Conservation (phyloP, 352 stramenopile genomes). For the Achlya hypogyna region DNA sequence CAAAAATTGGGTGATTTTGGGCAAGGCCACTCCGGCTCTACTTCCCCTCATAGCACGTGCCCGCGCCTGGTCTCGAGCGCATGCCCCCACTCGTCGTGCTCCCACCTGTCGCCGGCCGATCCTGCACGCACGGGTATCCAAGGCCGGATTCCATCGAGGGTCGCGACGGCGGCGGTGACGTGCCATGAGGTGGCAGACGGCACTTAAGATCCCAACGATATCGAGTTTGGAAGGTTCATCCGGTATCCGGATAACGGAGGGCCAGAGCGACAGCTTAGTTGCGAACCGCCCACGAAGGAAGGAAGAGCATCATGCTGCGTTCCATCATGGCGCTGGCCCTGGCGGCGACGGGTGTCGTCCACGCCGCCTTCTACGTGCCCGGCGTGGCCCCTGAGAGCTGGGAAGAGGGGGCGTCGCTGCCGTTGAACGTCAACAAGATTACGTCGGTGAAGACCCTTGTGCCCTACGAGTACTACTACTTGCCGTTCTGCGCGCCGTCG, state of each 20-base stretch:
- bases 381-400: constrained; percentile 79
- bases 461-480: constrained; percentile 98
- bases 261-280: background rate
- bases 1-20: too few relatives aligned
- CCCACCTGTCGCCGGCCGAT: too few relatives aligned
- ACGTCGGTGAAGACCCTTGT: constrained; percentile 97
- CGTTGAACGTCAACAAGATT: constrained; percentile 97
- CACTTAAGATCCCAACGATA: too few relatives aligned
- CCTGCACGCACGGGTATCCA: too few relatives aligned
- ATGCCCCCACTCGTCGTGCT: too few relatives aligned
- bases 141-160: too few relatives aligned
- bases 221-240: constrained; percentile 14
- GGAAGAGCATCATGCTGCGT: background rate
- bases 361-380: constrained; percentile 76
- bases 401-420: constrained; percentile 71
- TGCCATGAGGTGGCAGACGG: too few relatives aligned
- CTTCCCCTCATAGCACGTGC: too few relatives aligned
- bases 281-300: background rate
- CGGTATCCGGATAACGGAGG: constrained; percentile 11
- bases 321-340: background rate
- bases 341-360: background rate
- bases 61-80: too few relatives aligned
- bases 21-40: too few relatives aligned
- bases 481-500: constrained; percentile 88
- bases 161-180: too few relatives aligned